Percentiles rank a stretch among this genome's conserved stretches.
These are phyloP conservation scores for Inga leiocalycina DNA, from an alignment of 306 rosid genomes.

Conservation along the genomic window DNA sequence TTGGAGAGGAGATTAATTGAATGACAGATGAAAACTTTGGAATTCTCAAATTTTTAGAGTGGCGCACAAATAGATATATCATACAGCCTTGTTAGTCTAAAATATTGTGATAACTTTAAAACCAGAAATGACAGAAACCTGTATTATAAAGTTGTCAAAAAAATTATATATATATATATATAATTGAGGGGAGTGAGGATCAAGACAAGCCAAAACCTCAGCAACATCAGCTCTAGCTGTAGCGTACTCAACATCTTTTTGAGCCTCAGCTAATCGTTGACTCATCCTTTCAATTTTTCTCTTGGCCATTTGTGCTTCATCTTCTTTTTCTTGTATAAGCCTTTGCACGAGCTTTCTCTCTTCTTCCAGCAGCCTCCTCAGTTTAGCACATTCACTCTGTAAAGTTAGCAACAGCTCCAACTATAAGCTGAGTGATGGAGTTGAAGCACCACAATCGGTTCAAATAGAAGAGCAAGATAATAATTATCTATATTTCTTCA, in stretches of 20 bases:
- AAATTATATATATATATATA: neutral
- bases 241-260: neutral
- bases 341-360: neutral
- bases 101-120: neutral
- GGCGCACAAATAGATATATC: no score
- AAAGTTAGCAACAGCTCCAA: neutral
- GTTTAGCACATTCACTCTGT: neutral
- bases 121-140: neutral
- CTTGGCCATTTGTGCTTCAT: no score
- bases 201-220: neutral
- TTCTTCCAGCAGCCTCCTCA: neutral
- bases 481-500: neutral
- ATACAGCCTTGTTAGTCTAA: neutral
- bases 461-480: neutral
- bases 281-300: no score
- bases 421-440: neutral
- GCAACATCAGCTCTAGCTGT: neutral
- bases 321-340: neutral
- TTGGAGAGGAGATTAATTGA: neutral
- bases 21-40: no score
- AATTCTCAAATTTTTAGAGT: no score
- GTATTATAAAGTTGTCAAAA: neutral
- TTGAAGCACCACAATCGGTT: neutral
- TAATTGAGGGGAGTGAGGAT: no score
- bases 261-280: neutral